phyloP scores from a whole-genome alignment of 2,329 filamentous ascomycete species.

The Pestalotiopsis fici region DNA sequence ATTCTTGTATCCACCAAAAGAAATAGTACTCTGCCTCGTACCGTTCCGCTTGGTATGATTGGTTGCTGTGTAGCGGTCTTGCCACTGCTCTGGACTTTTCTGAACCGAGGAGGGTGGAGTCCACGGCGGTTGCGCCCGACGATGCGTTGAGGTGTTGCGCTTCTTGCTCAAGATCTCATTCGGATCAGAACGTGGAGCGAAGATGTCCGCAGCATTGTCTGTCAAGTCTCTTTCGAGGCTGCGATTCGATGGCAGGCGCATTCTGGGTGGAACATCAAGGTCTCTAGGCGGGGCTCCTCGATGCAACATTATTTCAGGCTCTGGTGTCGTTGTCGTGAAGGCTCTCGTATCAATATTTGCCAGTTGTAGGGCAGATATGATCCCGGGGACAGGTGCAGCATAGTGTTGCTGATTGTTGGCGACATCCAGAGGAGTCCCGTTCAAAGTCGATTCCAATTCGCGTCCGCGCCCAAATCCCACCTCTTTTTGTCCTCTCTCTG shows the following conservation, averaged over 20 bases:
- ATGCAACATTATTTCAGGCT: constrained; percentile 28
- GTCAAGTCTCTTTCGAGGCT: not conserved
- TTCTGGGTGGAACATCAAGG: constrained; percentile 23
- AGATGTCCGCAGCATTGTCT: constrained; percentile 20
- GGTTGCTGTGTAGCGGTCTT: not conserved
- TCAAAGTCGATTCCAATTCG: not conserved
- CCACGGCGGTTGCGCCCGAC: constrained; percentile 23
- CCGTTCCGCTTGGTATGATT: constrained; percentile 5
- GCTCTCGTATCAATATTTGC: not conserved
- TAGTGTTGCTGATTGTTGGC: not conserved
- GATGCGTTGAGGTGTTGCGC: constrained; percentile 5
- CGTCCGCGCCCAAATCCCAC: not conserved
- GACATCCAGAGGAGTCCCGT: not conserved
- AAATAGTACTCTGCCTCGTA: constrained; percentile 26
- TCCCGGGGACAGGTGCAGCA: not conserved
- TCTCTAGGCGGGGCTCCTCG: constrained; percentile 26
- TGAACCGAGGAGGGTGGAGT: constrained; percentile 28
- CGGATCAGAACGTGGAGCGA: constrained; percentile 23
- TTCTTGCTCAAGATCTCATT: constrained; percentile 4
- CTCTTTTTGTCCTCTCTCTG: not conserved
- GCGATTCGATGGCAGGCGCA: constrained; percentile 12
- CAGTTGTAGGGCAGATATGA: not conserved
- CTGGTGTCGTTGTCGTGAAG: constrained; percentile 16
- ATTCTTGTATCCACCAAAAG: constrained; percentile 13
- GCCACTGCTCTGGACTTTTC: constrained; percentile 7